Evolutionary conservation across 768 basidiomycete genomes (phyloP).

Genomic region (Boletus tylopilopsis): DNA sequence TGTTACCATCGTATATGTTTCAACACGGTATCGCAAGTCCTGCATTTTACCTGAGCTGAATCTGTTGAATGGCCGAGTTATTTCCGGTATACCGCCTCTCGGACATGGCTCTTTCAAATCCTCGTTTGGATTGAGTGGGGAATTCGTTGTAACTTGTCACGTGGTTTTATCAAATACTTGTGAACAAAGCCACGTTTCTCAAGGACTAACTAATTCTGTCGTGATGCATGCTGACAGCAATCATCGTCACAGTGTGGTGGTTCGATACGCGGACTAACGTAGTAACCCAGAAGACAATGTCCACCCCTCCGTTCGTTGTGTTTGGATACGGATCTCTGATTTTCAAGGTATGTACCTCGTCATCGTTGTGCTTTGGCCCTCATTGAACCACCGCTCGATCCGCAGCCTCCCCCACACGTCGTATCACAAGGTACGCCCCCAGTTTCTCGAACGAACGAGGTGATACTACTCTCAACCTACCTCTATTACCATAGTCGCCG

Average conservation of each 20-base stretch:
- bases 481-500: conserved; percentile 47
- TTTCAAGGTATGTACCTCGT: conserved; percentile 56
- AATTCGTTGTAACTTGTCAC: not conserved
- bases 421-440: conserved; percentile 51
- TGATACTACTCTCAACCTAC: not conserved
- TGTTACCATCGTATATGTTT: too few relatives aligned
- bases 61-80: too few relatives aligned
- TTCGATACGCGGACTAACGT: not conserved
- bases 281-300: conserved; percentile 4
- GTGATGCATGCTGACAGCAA: not conserved
- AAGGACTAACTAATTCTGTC: not conserved
- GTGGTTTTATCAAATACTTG: not conserved
- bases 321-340: conserved; percentile 94
- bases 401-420: conserved; percentile 80
- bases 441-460: too few relatives aligned
- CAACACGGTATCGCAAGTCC: too few relatives aligned
- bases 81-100: too few relatives aligned
- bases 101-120: too few relatives aligned
- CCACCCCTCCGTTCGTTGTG: conserved; percentile 54
- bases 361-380: not conserved
- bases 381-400: not conserved
- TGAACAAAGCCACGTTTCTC: not conserved
- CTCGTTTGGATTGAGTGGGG: too few relatives aligned
- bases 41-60: too few relatives aligned
- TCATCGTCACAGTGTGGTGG: not conserved